Evolutionary conservation across 192 early-diverging fungal genomes (phyloP).

Genomic region (Backusella sp.): DNA sequence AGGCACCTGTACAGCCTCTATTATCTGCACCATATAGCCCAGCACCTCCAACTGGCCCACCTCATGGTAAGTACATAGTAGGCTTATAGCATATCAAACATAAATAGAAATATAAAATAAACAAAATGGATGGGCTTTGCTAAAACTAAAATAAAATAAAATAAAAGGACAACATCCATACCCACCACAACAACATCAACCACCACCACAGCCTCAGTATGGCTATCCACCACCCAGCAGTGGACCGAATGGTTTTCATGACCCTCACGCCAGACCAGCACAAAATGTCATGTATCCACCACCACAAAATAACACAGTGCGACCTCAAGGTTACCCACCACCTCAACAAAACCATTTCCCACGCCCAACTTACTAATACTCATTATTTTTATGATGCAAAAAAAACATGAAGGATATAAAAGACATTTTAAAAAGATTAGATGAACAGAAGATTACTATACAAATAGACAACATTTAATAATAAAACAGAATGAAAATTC

Average conservation of each 20-base stretch:
- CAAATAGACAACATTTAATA: neutral
- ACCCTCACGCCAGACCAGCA: neutral
- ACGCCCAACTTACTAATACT: neutral
- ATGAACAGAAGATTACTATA: neutral
- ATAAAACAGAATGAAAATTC: neutral
- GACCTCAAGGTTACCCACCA: neutral
- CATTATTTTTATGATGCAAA: neutral
- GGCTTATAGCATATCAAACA: too few relatives aligned
- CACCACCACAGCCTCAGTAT: neutral
- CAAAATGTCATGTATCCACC: neutral
- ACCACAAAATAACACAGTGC: neutral
- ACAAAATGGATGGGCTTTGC: neutral
- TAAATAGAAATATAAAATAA: neutral
- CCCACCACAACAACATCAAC: neutral
- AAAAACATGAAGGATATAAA: neutral
- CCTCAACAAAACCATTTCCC: slow-evolving; percentile 1
- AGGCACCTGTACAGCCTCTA: neutral
- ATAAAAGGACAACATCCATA: neutral
- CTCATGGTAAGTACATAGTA: slow-evolving; percentile 5
- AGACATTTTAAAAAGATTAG: neutral
- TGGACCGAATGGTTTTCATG: neutral
- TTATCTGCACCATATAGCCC: slow-evolving; percentile 11
- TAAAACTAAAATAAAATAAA: neutral
- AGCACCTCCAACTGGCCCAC: neutral
- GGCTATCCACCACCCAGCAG: neutral